phyloP scores from a whole-genome alignment of 306 rosid genomes.

The Acacia confusa region DNA sequence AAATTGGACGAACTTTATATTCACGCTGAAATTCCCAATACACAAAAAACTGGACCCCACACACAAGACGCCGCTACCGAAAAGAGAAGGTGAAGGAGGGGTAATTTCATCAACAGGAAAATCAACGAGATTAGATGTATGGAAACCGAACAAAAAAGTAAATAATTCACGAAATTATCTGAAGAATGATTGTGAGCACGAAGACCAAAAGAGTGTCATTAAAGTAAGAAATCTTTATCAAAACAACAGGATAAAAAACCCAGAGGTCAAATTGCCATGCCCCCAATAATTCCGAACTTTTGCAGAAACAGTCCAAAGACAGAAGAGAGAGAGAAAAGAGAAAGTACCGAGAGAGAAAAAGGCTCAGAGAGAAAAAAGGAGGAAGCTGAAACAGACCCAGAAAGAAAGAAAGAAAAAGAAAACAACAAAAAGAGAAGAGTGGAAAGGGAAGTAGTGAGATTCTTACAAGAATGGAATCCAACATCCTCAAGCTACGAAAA shows the following conservation, averaged over 20 bases:
- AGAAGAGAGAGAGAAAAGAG: slow-evolving; percentile 21
- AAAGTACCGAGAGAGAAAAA: slow-evolving; percentile 38
- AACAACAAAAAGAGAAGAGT: slow-evolving; percentile 45
- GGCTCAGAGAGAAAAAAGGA: slow-evolving; percentile 14
- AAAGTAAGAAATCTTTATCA: slow-evolving; percentile 17
- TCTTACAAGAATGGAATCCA: slow-evolving; percentile 69
- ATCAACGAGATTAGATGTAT: neutral
- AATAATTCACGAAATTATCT: neutral
- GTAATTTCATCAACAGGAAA: slow-evolving; percentile 23
- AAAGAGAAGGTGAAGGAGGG: neutral
- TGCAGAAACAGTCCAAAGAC: slow-evolving; percentile 25
- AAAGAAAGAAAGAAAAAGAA: slow-evolving; percentile 23
- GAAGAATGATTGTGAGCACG: slow-evolving; percentile 14
- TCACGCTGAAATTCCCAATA: slow-evolving; percentile 35
- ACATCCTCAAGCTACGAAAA: slow-evolving; percentile 71
- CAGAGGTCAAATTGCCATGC: slow-evolving; percentile 20
- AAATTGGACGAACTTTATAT: slow-evolving; percentile 31
- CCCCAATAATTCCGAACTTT: slow-evolving; percentile 22
- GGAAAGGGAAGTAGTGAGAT: slow-evolving; percentile 36
- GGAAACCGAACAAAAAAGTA: slow-evolving; percentile 1
- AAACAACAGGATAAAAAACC: slow-evolving; percentile 11
- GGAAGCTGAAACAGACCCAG: slow-evolving; percentile 35
- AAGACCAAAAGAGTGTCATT: slow-evolving; percentile 9
- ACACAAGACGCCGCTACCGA: slow-evolving; percentile 20
- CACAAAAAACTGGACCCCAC: slow-evolving; percentile 40